These are phyloP conservation scores for Hibiscus syriacus DNA, from an alignment of 345 rosid species.

Conservation along the genomic window DNA sequence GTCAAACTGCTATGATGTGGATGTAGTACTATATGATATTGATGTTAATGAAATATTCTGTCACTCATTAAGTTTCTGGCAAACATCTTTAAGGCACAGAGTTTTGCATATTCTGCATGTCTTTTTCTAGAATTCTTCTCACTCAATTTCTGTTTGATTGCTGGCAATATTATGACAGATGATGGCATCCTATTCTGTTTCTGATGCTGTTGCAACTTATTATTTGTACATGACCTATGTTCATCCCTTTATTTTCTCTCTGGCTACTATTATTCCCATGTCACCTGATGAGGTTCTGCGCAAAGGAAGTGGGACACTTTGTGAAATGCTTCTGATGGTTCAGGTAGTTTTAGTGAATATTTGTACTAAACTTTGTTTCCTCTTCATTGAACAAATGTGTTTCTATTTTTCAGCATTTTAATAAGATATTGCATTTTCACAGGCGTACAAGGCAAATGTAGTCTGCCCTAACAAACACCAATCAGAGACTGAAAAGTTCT, in stretches of 20 bases:
- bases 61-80: not conserved
- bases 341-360: conserved; percentile 44
- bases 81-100: not conserved
- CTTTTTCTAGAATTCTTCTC: conserved; percentile 9
- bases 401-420: not conserved
- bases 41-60: not conserved
- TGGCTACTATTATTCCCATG: conserved; percentile 97
- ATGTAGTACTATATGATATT: not conserved
- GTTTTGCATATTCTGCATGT: conserved; percentile 1
- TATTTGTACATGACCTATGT: conserved; percentile 96
- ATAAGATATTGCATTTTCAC: conserved; percentile 13
- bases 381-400: not conserved
- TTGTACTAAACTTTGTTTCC: conserved; percentile 4
- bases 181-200: conserved; percentile 99
- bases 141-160: conserved; percentile 18
- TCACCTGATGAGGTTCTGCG: conserved; percentile 98
- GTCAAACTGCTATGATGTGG: conserved; percentile 4
- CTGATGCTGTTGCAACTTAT: conserved; percentile 96
- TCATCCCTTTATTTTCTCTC: conserved; percentile 94
- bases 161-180: conserved; percentile 46
- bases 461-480: conserved; percentile 97
- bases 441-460: conserved; percentile 93
- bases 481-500: conserved; percentile 80
- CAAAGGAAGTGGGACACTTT: conserved; percentile 98
- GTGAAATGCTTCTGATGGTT: conserved; percentile 99